Conservation (phyloP, 2,329 filamentous ascomycete species). For the Nemania sp. region DNA sequence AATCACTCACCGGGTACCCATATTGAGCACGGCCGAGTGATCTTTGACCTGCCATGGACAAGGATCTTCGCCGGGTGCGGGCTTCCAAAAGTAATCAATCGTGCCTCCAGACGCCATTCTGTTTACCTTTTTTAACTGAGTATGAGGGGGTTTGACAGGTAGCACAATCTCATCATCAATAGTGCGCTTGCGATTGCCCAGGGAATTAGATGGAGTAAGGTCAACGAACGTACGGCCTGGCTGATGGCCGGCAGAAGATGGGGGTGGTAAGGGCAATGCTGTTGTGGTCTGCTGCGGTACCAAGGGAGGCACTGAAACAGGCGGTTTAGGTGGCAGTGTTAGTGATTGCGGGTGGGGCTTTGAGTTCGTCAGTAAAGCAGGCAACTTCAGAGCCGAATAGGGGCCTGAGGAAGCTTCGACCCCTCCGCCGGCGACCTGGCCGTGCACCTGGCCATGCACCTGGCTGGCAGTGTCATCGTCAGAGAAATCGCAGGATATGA, state of each 20-base stretch:
- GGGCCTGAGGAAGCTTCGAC: too few species aligned
- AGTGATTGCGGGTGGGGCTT: constrained; percentile 35
- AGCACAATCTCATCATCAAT: constrained; percentile 63
- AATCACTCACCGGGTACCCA: constrained; percentile 62
- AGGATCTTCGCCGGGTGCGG: constrained; percentile 45
- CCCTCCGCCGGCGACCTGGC: too few species aligned
- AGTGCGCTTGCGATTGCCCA: constrained; percentile 75
- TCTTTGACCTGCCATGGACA: constrained; percentile 67
- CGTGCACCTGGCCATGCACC: constrained; percentile 20
- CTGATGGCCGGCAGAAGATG: too few species aligned
- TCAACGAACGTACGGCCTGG: constrained; percentile 36
- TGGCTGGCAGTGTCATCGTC: constrained; percentile 53
- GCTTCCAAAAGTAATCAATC: constrained; percentile 57
- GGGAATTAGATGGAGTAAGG: constrained; percentile 46
- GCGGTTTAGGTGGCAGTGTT: constrained; percentile 26
- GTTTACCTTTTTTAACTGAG: constrained; percentile 53
- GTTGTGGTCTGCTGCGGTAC: too few species aligned
- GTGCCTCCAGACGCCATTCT: constrained; percentile 55
- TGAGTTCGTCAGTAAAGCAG: constrained; percentile 42
- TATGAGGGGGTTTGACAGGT: constrained; percentile 54
- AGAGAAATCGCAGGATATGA: constrained; percentile 81
- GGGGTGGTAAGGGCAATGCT: too few species aligned
- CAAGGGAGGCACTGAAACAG: too few species aligned
- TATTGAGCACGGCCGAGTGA: constrained; percentile 56
- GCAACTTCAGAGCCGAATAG: too few species aligned